Evolutionary conservation across 2,329 filamentous ascomycete genomes (phyloP), one percentile per base, ranked within the genome.

Genomic region (Fusarium globosum): DNA sequence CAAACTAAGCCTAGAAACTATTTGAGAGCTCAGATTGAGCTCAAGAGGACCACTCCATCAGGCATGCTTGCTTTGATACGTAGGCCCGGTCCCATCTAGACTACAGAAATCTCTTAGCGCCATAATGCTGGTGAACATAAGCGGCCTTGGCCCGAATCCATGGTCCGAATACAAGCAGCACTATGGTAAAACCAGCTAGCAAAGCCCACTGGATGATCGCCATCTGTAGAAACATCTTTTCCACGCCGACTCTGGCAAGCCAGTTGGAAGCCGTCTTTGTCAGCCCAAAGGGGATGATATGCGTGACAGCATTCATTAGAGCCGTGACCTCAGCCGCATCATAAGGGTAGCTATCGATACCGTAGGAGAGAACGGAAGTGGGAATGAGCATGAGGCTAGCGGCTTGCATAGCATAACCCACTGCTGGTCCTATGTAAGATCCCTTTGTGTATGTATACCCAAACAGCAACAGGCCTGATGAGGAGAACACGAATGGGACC

Each of bases 381-480:
- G 55, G 55, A 6, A 58, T 58, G 14, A 58, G 55, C 55, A 58
- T 58, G 10, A 58, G 55, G 18, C 55, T 58, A 5, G 55, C 55
- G 5, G 41, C 30, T 42, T 58, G 55, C 55, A 58, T 58, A 3
- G 55, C 55, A 21, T 58, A 58, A 2, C 55, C 55, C 26, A 58
- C 55, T 18, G 55, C 55, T 23, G 55, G 55, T 4, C 55, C 55
- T 7, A 46, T 30, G 4, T 58, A 58, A 1, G 55, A 58, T 3
- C 41, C 55, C 9, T 58, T 57, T 20, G 39, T 45, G 23, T 58
- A 58, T 36, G 41, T 58, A 5, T 58, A 58, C 3, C 55, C 55
- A 21, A 58, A 58, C 13, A 46, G 4, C 9, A 58, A 21, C 0
- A 58, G 18, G 0, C 55, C 55, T 4, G 55, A 45, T 15, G 55